Percentiles rank a stretch among this genome's conserved stretches.
Conservation (phyloP, 148 eudicot species). For the Linanthus parryae region DNA sequence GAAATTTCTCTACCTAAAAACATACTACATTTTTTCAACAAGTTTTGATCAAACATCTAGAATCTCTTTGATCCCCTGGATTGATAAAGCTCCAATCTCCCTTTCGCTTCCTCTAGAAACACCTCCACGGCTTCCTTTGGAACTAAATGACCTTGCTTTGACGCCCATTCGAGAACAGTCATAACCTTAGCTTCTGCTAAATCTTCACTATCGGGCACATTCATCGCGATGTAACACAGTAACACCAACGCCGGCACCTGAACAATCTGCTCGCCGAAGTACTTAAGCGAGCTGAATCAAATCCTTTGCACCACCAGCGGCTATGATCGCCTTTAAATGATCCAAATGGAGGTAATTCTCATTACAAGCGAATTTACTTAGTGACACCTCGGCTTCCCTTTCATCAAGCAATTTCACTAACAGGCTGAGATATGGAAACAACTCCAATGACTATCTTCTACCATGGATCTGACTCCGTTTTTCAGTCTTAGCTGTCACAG, state of each 20-base stretch:
- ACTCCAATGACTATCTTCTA: too few relatives aligned
- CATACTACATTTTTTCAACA: conserved; percentile 6
- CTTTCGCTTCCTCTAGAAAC: conserved; percentile 60
- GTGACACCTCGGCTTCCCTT: conserved; percentile 56
- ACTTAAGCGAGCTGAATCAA: conserved; percentile 81
- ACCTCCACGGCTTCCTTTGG: conserved; percentile 51
- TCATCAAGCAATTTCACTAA: conserved; percentile 71
- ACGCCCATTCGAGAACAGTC: conserved; percentile 80
- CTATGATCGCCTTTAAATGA: conserved; percentile 75
- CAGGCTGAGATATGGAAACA: too few relatives aligned
- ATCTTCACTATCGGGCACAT: conserved; percentile 82
- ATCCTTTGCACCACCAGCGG: conserved; percentile 74
- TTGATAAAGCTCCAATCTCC: conserved; percentile 74
- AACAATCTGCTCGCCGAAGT: conserved; percentile 74
- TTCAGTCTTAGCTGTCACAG: too few relatives aligned
- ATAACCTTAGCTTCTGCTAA: conserved; percentile 70
- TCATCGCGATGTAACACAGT: conserved; percentile 57
- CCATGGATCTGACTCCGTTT: too few relatives aligned
- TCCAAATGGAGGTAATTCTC: conserved; percentile 77
- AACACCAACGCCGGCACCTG: conserved; percentile 54
- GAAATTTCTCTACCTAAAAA: conserved; percentile 6
- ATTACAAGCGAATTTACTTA: conserved; percentile 59
- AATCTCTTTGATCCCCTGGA: conserved; percentile 62
- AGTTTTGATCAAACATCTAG: background rate
- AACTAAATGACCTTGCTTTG: conserved; percentile 56